Base-by-base conservation (phyloP, 306 rosid genomes). In the Neltuma alba region DNA sequence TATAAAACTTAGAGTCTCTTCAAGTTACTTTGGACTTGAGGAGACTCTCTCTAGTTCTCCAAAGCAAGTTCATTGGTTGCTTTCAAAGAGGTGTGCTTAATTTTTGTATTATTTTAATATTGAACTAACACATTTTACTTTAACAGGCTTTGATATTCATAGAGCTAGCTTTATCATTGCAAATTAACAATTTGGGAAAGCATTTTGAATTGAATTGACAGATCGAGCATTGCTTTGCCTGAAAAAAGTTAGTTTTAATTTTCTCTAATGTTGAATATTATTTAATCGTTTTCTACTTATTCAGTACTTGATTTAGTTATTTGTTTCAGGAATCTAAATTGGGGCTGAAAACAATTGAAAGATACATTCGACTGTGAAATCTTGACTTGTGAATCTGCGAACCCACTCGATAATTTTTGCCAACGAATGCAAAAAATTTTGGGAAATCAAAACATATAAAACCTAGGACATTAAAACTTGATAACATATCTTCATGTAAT, bases 171-270 rank as follows among this genome's bases (percentile, higher is more conserved):
- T 86, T 71, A 60, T 78, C 71, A 63, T 70, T 75, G 20, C 62
- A 72, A 83, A 30, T 76, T 82, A 21, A 72, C 36, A 87, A 81
- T 80, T 89, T 54, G 75, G 72, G 82, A 81, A 62, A 80, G 79
- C 52, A 68, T 64, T 55, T 79, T 63, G 78, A 45, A 73, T 50
- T 76, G 80, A 83, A 88, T 87, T 90, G 87, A 81, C 89, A 72
- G 88, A n/a, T n/a, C n/a, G n/a, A 75, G 82, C 60, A 75, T 79
- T 77, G 83, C 83, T 87, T 89, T 73, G 58, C 42, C 37, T n/a
- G 80, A 72, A 40, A 48, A 61, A 82, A 89, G 85, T 84, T 82
- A 79, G 78, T 31, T 86, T 76, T n/a, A n/a, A 18, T 38, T 60
- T 57, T 62, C 74, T 82, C 75, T 67, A 74, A 81, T 83, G 88